Evolutionary conservation across 768 basidiomycete genomes (phyloP).

Genomic region (Calocybe cyanea): DNA sequence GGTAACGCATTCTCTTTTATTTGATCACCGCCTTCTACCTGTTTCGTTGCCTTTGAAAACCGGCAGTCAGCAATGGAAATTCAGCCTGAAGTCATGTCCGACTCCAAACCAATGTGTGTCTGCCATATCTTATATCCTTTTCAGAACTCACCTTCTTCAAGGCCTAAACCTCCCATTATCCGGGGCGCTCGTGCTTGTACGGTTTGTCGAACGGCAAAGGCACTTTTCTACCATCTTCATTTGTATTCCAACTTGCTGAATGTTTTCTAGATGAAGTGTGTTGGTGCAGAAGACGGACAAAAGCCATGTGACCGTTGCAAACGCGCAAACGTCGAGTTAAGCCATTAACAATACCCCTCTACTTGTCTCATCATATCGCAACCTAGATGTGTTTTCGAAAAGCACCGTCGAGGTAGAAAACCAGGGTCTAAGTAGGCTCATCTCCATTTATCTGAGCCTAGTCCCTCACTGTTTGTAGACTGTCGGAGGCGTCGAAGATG

Average conservation of each 20-base stretch:
- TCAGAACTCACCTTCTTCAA: constrained; percentile 8
- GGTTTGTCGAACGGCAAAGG: constrained; percentile 84
- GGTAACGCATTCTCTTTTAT: constrained; percentile 22
- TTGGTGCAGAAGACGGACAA: constrained; percentile 82
- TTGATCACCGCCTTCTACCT: constrained; percentile 37
- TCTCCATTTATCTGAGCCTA: constrained; percentile 9
- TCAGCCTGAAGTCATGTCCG: constrained; percentile 29
- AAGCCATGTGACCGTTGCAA: constrained; percentile 82
- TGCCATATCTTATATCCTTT: constrained; percentile 3
- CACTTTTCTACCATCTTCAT: constrained; percentile 22
- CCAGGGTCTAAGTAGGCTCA: constrained; percentile 76
- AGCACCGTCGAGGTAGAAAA: constrained; percentile 84
- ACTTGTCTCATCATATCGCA: constrained; percentile 10
- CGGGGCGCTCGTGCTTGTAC: constrained; percentile 70
- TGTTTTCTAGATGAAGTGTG: constrained; percentile 76
- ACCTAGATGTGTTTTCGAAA: constrained; percentile 77
- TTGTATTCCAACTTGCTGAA: constrained; percentile 17
- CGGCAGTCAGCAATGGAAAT: constrained; percentile 31
- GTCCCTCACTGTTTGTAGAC: constrained; percentile 34
- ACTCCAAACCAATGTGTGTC: constrained; percentile 31
- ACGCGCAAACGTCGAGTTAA: constrained; percentile 73
- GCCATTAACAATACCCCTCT: constrained; percentile 17
- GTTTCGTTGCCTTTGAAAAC: constrained; percentile 29
- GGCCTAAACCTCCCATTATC: constrained; percentile 45
- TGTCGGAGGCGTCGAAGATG: constrained; percentile 89